These are phyloP conservation scores for Solanum commersonii DNA, from an alignment of 257 asterid genomes.

Conservation along the genomic window DNA sequence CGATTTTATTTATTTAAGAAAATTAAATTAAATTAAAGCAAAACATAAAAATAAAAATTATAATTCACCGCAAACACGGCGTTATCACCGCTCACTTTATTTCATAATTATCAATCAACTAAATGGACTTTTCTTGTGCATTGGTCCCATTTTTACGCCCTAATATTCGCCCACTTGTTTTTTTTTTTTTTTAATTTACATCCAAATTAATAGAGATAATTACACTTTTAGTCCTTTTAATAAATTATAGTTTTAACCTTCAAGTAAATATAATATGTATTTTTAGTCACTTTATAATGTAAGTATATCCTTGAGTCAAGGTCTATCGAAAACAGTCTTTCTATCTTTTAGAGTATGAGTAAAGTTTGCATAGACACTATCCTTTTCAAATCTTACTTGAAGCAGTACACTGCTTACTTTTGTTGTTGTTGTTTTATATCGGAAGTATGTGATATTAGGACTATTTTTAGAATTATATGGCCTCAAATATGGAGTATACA, in stretches of 20 bases:
- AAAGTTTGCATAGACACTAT: neutral
- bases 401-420: neutral
- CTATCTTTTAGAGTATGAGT: accelerated
- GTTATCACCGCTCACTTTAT: slow-evolving; percentile 20
- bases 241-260: neutral
- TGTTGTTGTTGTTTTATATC: neutral
- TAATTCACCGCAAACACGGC: slow-evolving; percentile 38
- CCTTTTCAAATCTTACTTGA: neutral
- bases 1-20: too few relatives aligned
- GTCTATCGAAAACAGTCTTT: accelerated
- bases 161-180: neutral
- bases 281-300: neutral
- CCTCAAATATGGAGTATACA: neutral
- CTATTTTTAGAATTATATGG: too few relatives aligned
- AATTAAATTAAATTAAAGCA: too few relatives aligned
- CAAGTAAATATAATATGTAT: neutral
- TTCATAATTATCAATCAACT: slow-evolving; percentile 4
- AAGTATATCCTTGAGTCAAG: neutral
- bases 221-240: neutral
- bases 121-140: slow-evolving; percentile 10
- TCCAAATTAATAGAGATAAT: neutral
- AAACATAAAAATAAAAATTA: neutral
- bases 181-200: too few relatives aligned
- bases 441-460: neutral
- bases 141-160: slow-evolving; percentile 37